Conservation (phyloP, 192 early-diverging fungal species). For the Chytriomyces sp. region DNA sequence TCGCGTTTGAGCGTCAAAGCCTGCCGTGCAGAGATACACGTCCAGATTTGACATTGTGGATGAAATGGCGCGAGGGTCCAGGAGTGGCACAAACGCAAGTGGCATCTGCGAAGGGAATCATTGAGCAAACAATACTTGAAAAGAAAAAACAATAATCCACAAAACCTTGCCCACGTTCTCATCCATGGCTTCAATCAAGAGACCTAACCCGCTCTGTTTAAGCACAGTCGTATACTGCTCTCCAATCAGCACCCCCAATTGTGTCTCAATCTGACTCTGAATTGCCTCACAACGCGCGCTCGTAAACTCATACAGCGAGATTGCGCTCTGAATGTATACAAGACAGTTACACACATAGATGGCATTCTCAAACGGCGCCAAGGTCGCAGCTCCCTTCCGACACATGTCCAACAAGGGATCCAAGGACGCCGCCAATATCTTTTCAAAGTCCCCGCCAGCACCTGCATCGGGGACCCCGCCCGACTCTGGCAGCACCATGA, state of each 20-base stretch:
- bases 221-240: slow-evolving; percentile 69
- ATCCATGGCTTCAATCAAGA: slow-evolving; percentile 54
- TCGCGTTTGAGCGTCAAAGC: slow-evolving; percentile 58
- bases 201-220: slow-evolving; percentile 64
- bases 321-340: slow-evolving; percentile 64
- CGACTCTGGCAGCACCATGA: slow-evolving; percentile 18
- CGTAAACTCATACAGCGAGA: slow-evolving; percentile 69
- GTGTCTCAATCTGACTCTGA: slow-evolving; percentile 63
- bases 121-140: neutral
- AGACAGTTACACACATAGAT: slow-evolving; percentile 81
- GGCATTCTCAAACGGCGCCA: slow-evolving; percentile 59
- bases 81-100: slow-evolving; percentile 51
- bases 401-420: slow-evolving; percentile 76
- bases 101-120: slow-evolving; percentile 53
- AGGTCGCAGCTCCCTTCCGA: slow-evolving; percentile 55
- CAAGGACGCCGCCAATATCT: slow-evolving; percentile 68
- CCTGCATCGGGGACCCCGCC: slow-evolving; percentile 40
- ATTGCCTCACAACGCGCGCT: slow-evolving; percentile 55
- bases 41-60: slow-evolving; percentile 65
- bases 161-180: slow-evolving; percentile 59
- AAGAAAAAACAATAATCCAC: neutral
- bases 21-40: slow-evolving; percentile 62
- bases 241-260: slow-evolving; percentile 62
- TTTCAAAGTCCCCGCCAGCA: slow-evolving; percentile 66
- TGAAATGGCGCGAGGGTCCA: slow-evolving; percentile 55